Base-by-base conservation (phyloP, 129 eudicot species). In the Gnaphalium uliginosum region DNA sequence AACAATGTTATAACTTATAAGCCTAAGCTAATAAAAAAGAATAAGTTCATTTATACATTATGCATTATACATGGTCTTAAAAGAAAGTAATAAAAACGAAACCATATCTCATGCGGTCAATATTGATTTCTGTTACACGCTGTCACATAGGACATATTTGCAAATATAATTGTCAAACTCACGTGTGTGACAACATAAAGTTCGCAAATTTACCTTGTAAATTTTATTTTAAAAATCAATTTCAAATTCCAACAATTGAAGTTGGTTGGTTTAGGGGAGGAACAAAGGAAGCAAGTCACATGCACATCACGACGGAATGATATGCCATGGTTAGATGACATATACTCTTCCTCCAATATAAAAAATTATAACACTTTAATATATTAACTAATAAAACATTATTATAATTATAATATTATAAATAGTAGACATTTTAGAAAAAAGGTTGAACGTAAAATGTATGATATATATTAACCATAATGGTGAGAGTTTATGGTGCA, bases 151-250 rank as follows among this genome's bases (percentile, higher is more conserved):
- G n/a, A 54, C 29, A 22, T 14, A 8, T 9, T 75, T 13, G 22
- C 4, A 0, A 48, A 64, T 15, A 41, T 50, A 63, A 27, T 19
- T 50, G 53, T 51, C 39, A 76, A 76, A 30, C 43, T 66, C 72
- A 66, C 64, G 51, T 64, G 63, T 63, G 50, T 76, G 54, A 65
- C 35, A 65, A 15, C 62, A 66, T n/a, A 27, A 67, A 56, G 39
- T 9, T 8, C 2, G 35, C 56, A 53, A 48, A 33, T n/a, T 62
- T 63, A 24, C 5, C 30, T 2, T 46, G 13, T 43, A 62, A 30
- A 26, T 10, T 10, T 41, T 71, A 4, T 8, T 1, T 7, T 57
- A 57, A 21, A 21, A 21, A 64, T 14, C 7, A 57, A 17, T 35
- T 33, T 22, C 6, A 39, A 73, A 58, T 19, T 24, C 77, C 24